These are phyloP conservation scores for Metschnikowia dekortorum DNA, from an alignment of 805 yeast species.

Conservation along the genomic window DNA sequence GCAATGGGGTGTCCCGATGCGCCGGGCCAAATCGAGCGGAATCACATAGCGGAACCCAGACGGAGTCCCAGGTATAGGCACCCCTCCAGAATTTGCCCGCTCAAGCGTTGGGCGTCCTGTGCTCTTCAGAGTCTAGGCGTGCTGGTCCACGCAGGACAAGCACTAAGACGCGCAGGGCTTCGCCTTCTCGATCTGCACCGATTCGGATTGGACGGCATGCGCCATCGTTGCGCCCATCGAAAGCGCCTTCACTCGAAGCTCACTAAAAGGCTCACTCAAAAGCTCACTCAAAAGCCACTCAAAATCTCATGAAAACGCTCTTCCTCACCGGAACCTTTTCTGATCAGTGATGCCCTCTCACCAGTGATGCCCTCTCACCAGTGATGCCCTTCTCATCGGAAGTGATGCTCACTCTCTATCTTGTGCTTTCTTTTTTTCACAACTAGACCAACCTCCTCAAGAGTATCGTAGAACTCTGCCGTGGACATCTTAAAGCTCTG, in stretches of 20 bases:
- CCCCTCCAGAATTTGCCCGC: not conserved
- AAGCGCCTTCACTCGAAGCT: no score
- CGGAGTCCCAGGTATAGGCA: not conserved
- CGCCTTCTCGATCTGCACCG: not conserved
- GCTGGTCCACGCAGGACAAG: not conserved
- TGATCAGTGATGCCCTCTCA: no score
- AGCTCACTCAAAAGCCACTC: no score
- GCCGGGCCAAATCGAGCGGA: no score
- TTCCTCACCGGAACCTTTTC: no score
- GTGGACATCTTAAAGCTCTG: constrained; percentile 12
- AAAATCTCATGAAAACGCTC: no score
- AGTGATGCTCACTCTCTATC: constrained; percentile 25
- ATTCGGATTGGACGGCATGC: not conserved
- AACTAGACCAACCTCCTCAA: constrained; percentile 21
- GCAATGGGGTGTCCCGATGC: not conserved
- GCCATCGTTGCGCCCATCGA: not conserved
- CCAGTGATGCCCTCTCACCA: no score
- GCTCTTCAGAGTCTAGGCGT: not conserved
- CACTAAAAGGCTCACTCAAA: no score
- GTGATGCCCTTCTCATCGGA: constrained; percentile 2
- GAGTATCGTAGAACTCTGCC: constrained; percentile 20
- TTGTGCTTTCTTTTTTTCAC: constrained; percentile 21
- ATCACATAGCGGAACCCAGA: not conserved
- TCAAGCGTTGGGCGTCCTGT: not conserved
- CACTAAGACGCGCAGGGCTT: not conserved